phyloP scores from a whole-genome alignment of 2,329 filamentous ascomycete species.

The Stagonosporopsis rhizophila region DNA sequence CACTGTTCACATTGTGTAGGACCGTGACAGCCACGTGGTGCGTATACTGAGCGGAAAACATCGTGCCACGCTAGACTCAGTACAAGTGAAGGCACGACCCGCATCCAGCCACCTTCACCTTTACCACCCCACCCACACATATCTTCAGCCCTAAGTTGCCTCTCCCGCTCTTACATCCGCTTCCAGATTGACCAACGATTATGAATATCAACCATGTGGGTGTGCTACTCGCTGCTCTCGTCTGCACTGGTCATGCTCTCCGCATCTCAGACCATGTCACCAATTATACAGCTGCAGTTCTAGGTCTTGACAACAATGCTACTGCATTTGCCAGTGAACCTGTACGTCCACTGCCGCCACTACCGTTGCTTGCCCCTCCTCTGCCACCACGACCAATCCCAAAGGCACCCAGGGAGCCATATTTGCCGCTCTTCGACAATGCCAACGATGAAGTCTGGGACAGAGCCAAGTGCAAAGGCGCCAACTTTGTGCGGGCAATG shows the following conservation, averaged over 20 bases:
- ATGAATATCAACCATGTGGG: not conserved
- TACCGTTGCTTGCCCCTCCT: not conserved
- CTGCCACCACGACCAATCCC: not conserved
- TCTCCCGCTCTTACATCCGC: not conserved
- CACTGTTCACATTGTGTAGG: too few species aligned
- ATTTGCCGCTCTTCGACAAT: not conserved
- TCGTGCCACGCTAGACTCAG: not conserved
- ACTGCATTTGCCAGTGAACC: not conserved
- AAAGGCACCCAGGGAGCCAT: not conserved
- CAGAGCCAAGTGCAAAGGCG: slow-evolving; percentile 9
- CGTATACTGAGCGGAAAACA: not conserved
- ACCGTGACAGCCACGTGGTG: not conserved
- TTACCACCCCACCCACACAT: too few species aligned
- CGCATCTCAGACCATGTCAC: not conserved
- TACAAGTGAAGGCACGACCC: not conserved
- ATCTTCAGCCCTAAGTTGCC: not conserved
- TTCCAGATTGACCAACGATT: not conserved
- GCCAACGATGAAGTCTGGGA: slow-evolving; percentile 7
- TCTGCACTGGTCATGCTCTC: not conserved
- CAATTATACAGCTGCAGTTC: not conserved
- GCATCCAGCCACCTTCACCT: not conserved
- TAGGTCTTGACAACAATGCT: not conserved
- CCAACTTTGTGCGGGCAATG: slow-evolving; percentile 3
- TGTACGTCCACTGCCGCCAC: not conserved
- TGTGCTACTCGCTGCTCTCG: not conserved